phyloP scores from a whole-genome alignment of 2,329 filamentous ascomycete genomes.

The Aureobasidium sp. region DNA sequence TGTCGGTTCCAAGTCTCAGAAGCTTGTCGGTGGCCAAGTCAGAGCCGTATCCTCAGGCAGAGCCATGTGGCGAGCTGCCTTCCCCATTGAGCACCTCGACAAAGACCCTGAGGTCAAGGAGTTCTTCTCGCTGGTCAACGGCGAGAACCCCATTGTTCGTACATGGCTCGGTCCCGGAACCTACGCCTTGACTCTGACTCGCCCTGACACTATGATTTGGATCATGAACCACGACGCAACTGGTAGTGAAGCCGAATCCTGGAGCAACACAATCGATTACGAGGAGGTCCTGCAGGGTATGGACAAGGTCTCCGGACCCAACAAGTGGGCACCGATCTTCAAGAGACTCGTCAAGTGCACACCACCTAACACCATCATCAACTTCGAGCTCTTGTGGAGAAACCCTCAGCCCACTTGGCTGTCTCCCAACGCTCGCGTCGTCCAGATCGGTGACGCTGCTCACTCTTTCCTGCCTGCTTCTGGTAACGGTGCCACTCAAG shows the following conservation, averaged over 20 bases:
- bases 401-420: conserved; percentile 41
- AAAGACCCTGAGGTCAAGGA: conserved; percentile 42
- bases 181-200: conserved; percentile 40
- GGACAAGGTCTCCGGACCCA: conserved; percentile 38
- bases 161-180: conserved; percentile 39
- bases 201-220: conserved; percentile 44
- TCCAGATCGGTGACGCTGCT: conserved; percentile 41
- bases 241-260: conserved; percentile 39
- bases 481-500: conserved; percentile 41
- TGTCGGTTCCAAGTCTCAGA: conserved; percentile 40
- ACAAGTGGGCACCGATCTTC: conserved; percentile 41
- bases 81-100: conserved; percentile 38
- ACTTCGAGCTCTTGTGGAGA: conserved; percentile 39
- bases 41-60: conserved; percentile 29
- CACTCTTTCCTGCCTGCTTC: conserved; percentile 42
- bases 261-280: conserved; percentile 42
- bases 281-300: conserved; percentile 41
- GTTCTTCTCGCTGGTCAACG: conserved; percentile 39
- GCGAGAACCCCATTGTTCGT: conserved; percentile 39
- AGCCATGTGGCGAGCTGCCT: conserved; percentile 28
- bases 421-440: conserved; percentile 36
- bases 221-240: conserved; percentile 45
- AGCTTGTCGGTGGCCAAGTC: conserved; percentile 39
- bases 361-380: conserved; percentile 42
- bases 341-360: conserved; percentile 39